These are phyloP conservation scores for Arthrobotrys musiformis DNA, from an alignment of 2,329 filamentous ascomycete species.

Conservation along the genomic window DNA sequence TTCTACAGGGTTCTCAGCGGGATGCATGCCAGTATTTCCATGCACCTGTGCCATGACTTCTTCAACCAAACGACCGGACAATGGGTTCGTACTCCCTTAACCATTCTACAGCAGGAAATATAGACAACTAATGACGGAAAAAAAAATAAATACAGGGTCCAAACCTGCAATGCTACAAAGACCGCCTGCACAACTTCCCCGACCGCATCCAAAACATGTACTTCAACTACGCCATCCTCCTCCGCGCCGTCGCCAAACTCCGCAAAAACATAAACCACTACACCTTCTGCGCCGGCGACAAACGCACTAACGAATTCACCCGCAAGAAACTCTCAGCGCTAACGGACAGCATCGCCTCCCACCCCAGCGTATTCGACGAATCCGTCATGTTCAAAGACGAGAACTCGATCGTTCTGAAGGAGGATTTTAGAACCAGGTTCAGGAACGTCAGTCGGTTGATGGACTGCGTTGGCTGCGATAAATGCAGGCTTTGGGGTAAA, in stretches of 20 bases:
- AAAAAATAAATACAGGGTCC: constrained; percentile 66
- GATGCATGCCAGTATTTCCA: constrained; percentile 98
- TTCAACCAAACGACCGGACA: constrained; percentile 92
- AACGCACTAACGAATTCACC: constrained; percentile 79
- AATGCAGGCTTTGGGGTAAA: constrained; percentile 98
- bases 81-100: constrained; percentile 68
- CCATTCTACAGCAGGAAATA: no score
- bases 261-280: constrained; percentile 81
- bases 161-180: constrained; percentile 87
- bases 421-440: constrained; percentile 97
- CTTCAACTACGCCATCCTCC: constrained; percentile 98
- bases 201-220: constrained; percentile 97
- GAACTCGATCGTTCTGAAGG: constrained; percentile 78
- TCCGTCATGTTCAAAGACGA: constrained; percentile 87
- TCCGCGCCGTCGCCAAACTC: constrained; percentile 89
- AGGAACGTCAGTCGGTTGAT: constrained; percentile 95
- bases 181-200: constrained; percentile 82
- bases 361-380: constrained; percentile 83
- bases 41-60: constrained; percentile 95
- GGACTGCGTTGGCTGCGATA: constrained; percentile 99
- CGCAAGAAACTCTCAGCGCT: constrained; percentile 83
- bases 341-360: constrained; percentile 73
- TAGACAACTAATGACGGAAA: no score
- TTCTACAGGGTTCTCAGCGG: constrained; percentile 95
- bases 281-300: constrained; percentile 91